phyloP scores from a whole-genome alignment of 1,139 yeast genomes.

The Pichia sp. region DNA sequence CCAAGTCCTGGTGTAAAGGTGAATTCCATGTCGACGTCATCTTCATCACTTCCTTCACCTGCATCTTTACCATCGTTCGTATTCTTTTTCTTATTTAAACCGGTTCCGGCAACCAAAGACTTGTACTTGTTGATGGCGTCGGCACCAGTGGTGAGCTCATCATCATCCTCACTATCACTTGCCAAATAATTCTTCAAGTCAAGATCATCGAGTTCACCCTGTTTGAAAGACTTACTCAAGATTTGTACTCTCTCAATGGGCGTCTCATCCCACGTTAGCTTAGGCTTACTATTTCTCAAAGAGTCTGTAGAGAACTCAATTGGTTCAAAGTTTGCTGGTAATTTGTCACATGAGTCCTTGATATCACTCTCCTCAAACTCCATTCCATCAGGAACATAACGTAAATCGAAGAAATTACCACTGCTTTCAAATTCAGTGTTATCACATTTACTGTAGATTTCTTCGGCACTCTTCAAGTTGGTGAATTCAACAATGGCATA shows the following conservation, averaged over 20 bases:
- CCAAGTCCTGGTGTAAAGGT: slow-evolving; percentile 85
- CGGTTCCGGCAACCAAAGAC: slow-evolving; percentile 42
- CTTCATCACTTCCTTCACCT: slow-evolving; percentile 36
- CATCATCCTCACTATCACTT: slow-evolving; percentile 64
- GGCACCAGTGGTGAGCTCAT: slow-evolving; percentile 27
- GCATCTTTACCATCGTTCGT: slow-evolving; percentile 19
- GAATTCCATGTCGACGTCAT: slow-evolving; percentile 88
- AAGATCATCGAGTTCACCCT: slow-evolving; percentile 91
- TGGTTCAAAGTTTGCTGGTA: slow-evolving; percentile 83
- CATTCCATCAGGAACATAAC: slow-evolving; percentile 92
- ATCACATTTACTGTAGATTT: slow-evolving; percentile 80
- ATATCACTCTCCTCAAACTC: slow-evolving; percentile 66
- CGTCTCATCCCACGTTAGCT: slow-evolving; percentile 96
- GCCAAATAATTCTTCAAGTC: slow-evolving; percentile 95
- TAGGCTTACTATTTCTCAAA: slow-evolving; percentile 86
- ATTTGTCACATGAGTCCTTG: slow-evolving; percentile 59
- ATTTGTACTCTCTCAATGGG: slow-evolving; percentile 83
- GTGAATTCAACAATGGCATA: slow-evolving; percentile 93
- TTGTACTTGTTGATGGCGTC: slow-evolving; percentile 59
- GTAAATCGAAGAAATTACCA: slow-evolving; percentile 85
- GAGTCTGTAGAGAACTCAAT: slow-evolving; percentile 86
- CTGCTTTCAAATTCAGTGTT: slow-evolving; percentile 96
- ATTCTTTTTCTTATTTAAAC: too few relatives aligned
- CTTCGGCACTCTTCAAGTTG: slow-evolving; percentile 60
- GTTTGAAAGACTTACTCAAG: slow-evolving; percentile 76